Conservation (phyloP, 441 rosid species). For the Arabidopsis hybrid region DNA sequence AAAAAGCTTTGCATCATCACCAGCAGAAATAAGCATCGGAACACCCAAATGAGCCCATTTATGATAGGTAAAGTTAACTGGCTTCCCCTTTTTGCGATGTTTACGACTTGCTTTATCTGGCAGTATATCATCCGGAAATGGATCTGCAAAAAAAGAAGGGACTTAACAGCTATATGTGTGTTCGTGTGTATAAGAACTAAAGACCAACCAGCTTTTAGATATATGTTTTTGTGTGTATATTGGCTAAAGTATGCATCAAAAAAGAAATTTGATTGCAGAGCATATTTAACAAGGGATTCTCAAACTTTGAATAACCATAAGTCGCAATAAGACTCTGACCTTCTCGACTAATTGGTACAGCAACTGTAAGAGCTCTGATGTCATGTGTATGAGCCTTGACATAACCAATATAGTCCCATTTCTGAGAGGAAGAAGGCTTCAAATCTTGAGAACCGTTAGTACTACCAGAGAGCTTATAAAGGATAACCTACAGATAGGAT, state of each 20-base stretch:
- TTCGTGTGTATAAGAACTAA: neutral
- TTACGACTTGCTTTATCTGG: constrained; percentile 42
- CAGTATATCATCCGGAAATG: constrained; percentile 51
- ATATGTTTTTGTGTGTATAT: too few relatives aligned
- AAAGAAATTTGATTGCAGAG: neutral
- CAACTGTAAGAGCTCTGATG: constrained; percentile 85
- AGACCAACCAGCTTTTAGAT: too few relatives aligned
- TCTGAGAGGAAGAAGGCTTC: constrained; percentile 57
- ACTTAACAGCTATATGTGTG: neutral
- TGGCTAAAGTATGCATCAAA: neutral
- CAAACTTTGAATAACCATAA: constrained; percentile 14
- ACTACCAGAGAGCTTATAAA: constrained; percentile 73
- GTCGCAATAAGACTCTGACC: constrained; percentile 52
- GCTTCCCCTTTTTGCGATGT: constrained; percentile 58
- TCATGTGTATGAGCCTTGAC: constrained; percentile 94
- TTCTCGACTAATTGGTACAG: constrained; percentile 82
- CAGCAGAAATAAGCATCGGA: constrained; percentile 96
- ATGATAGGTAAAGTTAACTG: constrained; percentile 67
- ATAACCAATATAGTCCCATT: constrained; percentile 83
- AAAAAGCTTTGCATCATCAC: constrained; percentile 94
- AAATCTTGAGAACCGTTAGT: constrained; percentile 47
- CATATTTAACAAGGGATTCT: neutral
- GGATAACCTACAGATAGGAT: constrained; percentile 63
- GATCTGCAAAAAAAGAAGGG: constrained; percentile 53
- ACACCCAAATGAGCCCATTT: constrained; percentile 93